Evolutionary conservation across 176 grass and related monocot species (phyloP).

Genomic region (Bothriochloa decipiens): DNA sequence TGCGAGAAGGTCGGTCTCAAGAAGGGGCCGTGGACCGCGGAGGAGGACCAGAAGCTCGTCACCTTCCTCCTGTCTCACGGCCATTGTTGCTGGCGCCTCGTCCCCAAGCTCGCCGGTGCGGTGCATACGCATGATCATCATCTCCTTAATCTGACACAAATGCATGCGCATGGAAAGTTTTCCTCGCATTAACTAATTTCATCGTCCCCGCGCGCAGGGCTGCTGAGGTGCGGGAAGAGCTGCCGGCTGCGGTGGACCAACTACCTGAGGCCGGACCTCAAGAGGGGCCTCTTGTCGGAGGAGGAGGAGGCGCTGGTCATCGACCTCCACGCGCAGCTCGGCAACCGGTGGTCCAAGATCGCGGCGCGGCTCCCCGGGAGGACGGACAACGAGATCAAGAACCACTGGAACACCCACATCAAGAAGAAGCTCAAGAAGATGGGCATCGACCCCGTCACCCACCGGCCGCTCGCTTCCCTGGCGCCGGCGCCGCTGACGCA

Average conservation of each 20-base stretch:
- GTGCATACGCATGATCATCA: background rate
- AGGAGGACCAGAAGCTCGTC: slow-evolving; percentile 89
- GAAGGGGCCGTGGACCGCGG: slow-evolving; percentile 87
- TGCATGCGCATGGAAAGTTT: slow-evolving; percentile 7
- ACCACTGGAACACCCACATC: slow-evolving; percentile 98
- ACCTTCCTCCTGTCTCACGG: slow-evolving; percentile 76
- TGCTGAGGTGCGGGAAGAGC: slow-evolving; percentile 94
- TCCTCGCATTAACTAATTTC: background rate
- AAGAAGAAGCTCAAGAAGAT: slow-evolving; percentile 96
- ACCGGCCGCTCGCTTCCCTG: slow-evolving; percentile 30
- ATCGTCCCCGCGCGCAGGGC: slow-evolving; percentile 38
- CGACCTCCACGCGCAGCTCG: slow-evolving; percentile 86
- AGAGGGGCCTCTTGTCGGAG: slow-evolving; percentile 71
- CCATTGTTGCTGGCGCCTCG: slow-evolving; percentile 85
- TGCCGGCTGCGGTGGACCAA: slow-evolving; percentile 95
- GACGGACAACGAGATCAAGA: slow-evolving; percentile 99
- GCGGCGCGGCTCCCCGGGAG: slow-evolving; percentile 81
- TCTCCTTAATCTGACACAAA: background rate
- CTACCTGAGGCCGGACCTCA: slow-evolving; percentile 92
- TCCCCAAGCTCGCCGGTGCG: slow-evolving; percentile 91
- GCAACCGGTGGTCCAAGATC: slow-evolving; percentile 98
- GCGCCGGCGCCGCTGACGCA: too few species aligned
- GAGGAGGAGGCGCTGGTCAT: slow-evolving; percentile 79
- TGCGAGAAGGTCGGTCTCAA: slow-evolving; percentile 90
- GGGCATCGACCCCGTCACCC: slow-evolving; percentile 83